phyloP scores from a whole-genome alignment of 2,329 filamentous ascomycete genomes.

The Alternaria atra region DNA sequence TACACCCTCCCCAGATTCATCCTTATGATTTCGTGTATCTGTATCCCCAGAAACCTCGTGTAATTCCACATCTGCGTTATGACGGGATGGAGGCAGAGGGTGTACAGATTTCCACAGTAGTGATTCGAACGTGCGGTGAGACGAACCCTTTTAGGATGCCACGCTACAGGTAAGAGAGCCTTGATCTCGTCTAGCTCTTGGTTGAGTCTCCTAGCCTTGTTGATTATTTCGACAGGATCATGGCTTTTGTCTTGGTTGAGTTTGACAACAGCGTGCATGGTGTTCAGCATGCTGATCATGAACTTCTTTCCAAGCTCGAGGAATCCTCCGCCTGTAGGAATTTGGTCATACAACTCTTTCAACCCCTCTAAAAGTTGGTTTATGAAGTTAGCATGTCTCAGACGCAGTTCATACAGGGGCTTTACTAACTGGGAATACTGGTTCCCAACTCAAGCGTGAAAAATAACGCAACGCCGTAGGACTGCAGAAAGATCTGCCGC shows the following conservation, averaged over 20 bases:
- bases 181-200: slow-evolving; percentile 34
- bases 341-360: slow-evolving; percentile 31
- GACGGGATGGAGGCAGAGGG: slow-evolving; percentile 44
- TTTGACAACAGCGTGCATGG: slow-evolving; percentile 34
- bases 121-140: slow-evolving; percentile 24
- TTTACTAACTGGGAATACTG: background rate
- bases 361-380: slow-evolving; percentile 26
- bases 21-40: slow-evolving; percentile 35
- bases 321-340: slow-evolving; percentile 4
- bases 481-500: slow-evolving; percentile 41
- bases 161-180: slow-evolving; percentile 31
- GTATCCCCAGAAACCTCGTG: slow-evolving; percentile 32
- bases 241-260: slow-evolving; percentile 28
- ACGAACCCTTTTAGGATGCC: slow-evolving; percentile 33
- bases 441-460: slow-evolving; percentile 31
- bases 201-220: slow-evolving; percentile 25
- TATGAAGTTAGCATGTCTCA: background rate
- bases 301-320: slow-evolving; percentile 17
- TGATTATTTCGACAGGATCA: slow-evolving; percentile 27
- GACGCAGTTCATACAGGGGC: background rate
- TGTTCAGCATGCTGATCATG: slow-evolving; percentile 33
- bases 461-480: slow-evolving; percentile 37
- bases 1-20: slow-evolving; percentile 28
- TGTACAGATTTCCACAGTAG: slow-evolving; percentile 34
- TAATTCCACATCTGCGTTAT: slow-evolving; percentile 46